A percentile compares a stretch with the other conserved stretches of the same genome.
phyloP scores from a whole-genome alignment of 1,284 basidiomycete species.

The Ceratobasidium sp. region DNA sequence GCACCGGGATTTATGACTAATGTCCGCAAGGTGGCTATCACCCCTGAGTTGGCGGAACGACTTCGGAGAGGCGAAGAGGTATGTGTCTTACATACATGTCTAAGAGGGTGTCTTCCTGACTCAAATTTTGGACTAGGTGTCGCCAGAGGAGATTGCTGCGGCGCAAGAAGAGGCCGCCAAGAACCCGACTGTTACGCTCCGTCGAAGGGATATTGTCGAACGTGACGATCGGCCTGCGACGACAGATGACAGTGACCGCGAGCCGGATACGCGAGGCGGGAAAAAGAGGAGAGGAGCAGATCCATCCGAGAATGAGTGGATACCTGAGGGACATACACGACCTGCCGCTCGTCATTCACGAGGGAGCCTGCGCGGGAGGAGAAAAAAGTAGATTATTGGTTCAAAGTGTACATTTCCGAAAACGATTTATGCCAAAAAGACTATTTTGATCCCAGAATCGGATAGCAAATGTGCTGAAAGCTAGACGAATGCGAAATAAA shows the following conservation, averaged over 20 bases:
- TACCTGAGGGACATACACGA: slow-evolving; percentile 31
- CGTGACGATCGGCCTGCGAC: slow-evolving; percentile 16
- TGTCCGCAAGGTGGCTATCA: slow-evolving; percentile 29
- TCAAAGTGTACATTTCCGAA: background rate
- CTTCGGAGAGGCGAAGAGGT: slow-evolving; percentile 37
- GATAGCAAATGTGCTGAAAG: background rate
- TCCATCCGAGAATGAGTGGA: slow-evolving; percentile 33
- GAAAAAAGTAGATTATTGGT: slow-evolving; percentile 28
- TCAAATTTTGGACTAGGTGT: background rate
- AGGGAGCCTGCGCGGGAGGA: background rate
- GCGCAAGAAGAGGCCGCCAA: slow-evolving; percentile 18
- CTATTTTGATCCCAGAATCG: background rate
- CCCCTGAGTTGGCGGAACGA: slow-evolving; percentile 38
- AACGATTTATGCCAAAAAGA: background rate
- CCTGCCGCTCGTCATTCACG: background rate
- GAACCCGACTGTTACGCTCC: slow-evolving; percentile 9
- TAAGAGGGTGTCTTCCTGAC: background rate
- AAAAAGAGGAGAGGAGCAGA: slow-evolving; percentile 15
- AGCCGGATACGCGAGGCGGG: slow-evolving; percentile 14
- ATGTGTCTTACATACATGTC: background rate
- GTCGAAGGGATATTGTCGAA: slow-evolving; percentile 27
- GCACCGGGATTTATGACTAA: slow-evolving; percentile 39
- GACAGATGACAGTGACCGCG: slow-evolving; percentile 13
- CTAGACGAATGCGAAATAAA: background rate
- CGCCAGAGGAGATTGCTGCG: slow-evolving; percentile 39